These are phyloP conservation scores for Fusarium bactridioides DNA, from an alignment of 2,329 filamentous ascomycete genomes.

Conservation along the genomic window DNA sequence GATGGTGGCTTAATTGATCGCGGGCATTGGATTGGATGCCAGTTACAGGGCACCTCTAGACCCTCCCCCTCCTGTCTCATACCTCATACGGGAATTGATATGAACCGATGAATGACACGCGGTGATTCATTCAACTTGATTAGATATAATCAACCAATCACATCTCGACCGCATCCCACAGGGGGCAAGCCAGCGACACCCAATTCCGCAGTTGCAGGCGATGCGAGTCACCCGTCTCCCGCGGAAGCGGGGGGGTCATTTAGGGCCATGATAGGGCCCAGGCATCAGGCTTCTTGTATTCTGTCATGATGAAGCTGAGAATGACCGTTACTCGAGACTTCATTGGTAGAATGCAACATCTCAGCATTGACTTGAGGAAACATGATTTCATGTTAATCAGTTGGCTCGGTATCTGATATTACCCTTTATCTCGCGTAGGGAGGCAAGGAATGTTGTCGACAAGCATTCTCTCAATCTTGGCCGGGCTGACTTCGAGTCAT, in stretches of 20 bases:
- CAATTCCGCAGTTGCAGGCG: conserved; percentile 18
- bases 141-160: conserved; percentile 41
- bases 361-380: not conserved
- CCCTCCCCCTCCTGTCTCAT: conserved; percentile 12
- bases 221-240: conserved; percentile 62
- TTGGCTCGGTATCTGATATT: not conserved
- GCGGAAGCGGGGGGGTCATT: conserved; percentile 10
- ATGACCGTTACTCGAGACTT: not conserved
- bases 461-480: not conserved
- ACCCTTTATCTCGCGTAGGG: not conserved
- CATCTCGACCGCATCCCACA: conserved; percentile 45
- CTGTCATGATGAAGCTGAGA: not conserved
- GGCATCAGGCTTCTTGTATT: not conserved
- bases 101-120: conserved; percentile 34
- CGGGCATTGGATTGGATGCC: conserved; percentile 22
- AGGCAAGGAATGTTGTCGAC: conserved; percentile 3
- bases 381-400: not conserved
- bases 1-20: conserved; percentile 17
- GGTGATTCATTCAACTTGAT: conserved; percentile 35
- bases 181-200: conserved; percentile 18
- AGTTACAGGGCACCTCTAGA: not conserved
- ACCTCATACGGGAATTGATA: conserved; percentile 10
- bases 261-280: conserved; percentile 1
- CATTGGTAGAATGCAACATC: not conserved
- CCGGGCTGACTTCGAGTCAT: conserved; percentile 26